These are phyloP conservation scores for Myrmaecium sp. DNA, from an alignment of 2,329 filamentous ascomycete genomes.

Conservation along the genomic window DNA sequence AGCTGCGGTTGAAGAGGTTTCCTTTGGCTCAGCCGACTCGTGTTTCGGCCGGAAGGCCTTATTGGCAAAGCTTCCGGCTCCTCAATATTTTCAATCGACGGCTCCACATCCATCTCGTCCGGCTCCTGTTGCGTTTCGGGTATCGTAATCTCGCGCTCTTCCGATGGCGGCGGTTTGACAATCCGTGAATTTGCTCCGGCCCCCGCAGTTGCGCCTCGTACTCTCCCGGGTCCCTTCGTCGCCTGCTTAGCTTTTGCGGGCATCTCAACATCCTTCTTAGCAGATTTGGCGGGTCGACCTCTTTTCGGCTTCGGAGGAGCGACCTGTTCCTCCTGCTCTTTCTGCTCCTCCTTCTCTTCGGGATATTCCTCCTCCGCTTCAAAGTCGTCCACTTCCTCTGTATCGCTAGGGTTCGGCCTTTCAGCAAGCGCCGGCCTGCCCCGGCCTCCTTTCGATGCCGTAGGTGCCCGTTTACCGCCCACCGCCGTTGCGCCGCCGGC, in stretches of 20 bases:
- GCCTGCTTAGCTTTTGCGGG: constrained; percentile 3
- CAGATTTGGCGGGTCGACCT: constrained; percentile 1
- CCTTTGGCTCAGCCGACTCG: constrained; percentile 4
- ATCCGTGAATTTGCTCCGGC: constrained; percentile 9
- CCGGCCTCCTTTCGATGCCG: constrained; percentile 10
- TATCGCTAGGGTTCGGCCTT: constrained; percentile 23
- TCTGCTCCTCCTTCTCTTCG: constrained; percentile 1
- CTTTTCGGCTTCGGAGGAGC: constrained; percentile 2
- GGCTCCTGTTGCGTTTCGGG: constrained; percentile 28
- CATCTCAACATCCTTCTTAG: neutral
- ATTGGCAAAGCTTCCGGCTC: constrained; percentile 17
- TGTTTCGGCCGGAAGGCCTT: constrained; percentile 10
- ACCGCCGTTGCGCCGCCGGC: constrained; percentile 16
- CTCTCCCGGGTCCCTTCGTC: constrained; percentile 7
- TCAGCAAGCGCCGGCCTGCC: constrained; percentile 27
- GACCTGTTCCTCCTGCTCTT: constrained; percentile 4
- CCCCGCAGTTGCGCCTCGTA: constrained; percentile 11
- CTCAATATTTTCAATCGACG: constrained; percentile 18
- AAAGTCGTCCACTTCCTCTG: constrained; percentile 27
- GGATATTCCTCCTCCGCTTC: constrained; percentile 11
- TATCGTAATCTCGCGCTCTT: constrained; percentile 21
- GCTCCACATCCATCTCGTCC: constrained; percentile 23
- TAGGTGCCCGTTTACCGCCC: constrained; percentile 15
- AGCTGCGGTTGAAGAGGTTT: constrained; percentile 8
- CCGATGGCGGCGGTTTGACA: constrained; percentile 13